phyloP scores from a whole-genome alignment of 164 flowering plant species.

The Vitis rotundifolia region DNA sequence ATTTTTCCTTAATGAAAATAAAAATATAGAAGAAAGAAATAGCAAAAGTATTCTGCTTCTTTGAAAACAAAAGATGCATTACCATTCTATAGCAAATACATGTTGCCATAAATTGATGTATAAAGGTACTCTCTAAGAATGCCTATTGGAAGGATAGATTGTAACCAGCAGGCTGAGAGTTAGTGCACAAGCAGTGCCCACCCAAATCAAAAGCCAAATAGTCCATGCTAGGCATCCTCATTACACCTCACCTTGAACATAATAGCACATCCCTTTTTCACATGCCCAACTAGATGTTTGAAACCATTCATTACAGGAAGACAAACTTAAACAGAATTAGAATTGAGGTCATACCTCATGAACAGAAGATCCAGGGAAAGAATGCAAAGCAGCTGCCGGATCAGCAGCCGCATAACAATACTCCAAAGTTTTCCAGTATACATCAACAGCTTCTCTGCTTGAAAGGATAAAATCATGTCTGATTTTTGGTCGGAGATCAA shows the following conservation, averaged over 20 bases:
- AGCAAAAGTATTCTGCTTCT: too few species aligned
- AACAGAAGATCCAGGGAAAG: slow-evolving; percentile 94
- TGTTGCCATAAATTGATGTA: too few species aligned
- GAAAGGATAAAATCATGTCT: slow-evolving; percentile 85
- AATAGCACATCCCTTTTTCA: not conserved
- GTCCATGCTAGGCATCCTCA: too few species aligned
- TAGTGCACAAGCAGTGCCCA: too few species aligned
- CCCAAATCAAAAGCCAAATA: too few species aligned
- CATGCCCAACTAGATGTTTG: not conserved
- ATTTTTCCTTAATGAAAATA: too few species aligned
- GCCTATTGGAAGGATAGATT: too few species aligned
- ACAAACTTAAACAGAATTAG: not conserved
- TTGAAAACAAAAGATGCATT: too few species aligned
- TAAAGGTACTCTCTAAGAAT: too few species aligned
- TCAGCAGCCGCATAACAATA: slow-evolving; percentile 84
- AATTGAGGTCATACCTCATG: slow-evolving; percentile 58
- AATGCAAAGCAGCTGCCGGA: slow-evolving; percentile 65
- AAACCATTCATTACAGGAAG: not conserved
- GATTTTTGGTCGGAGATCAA: slow-evolving; percentile 72
- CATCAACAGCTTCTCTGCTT: slow-evolving; percentile 69
- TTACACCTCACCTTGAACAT: not conserved
- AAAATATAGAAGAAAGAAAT: too few species aligned
- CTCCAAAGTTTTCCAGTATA: slow-evolving; percentile 90
- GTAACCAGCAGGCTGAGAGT: too few species aligned
- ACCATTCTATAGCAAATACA: too few species aligned